phyloP scores from a whole-genome alignment of 208 protist species.

The Trypanosoma avium region DNA sequence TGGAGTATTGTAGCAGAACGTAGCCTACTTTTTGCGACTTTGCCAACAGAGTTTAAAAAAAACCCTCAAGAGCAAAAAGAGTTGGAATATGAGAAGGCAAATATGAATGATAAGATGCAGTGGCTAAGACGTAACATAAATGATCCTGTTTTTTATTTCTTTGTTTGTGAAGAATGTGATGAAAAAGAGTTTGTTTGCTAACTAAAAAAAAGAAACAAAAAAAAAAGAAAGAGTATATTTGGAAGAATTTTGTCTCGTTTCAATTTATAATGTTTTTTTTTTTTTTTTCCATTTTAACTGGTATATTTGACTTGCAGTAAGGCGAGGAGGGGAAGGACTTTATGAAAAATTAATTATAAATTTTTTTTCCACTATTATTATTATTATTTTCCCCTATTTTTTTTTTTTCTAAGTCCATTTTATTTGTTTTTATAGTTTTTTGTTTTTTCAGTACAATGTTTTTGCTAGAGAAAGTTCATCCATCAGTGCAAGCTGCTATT shows the following conservation, averaged over 20 bases:
- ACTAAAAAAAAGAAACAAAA: too few relatives aligned
- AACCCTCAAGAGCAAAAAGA: too few relatives aligned
- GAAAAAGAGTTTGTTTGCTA: constrained; percentile 28
- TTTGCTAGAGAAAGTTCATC: constrained; percentile 26
- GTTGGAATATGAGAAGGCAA: too few relatives aligned
- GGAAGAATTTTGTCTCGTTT: too few relatives aligned
- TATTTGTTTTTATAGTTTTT: constrained; percentile 1
- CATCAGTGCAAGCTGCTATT: constrained; percentile 20
- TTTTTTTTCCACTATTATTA: too few relatives aligned
- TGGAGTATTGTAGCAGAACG: constrained; percentile 28
- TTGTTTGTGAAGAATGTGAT: constrained; percentile 24
- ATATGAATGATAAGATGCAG: not conserved
- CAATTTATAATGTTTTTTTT: constrained; percentile 18
- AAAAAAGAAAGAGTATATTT: too few relatives aligned
- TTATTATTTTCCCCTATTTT: constrained; percentile 5
- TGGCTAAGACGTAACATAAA: not conserved
- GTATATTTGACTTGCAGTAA: too few relatives aligned
- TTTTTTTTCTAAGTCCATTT: constrained; percentile 20
- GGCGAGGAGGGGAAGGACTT: too few relatives aligned
- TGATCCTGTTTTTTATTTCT: constrained; percentile 32
- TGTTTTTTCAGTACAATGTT: constrained; percentile 3
- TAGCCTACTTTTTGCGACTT: constrained; percentile 20
- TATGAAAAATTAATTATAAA: too few relatives aligned
- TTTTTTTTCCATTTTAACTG: too few relatives aligned
- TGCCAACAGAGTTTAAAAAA: too few relatives aligned